phyloP scores from a whole-genome alignment of 2,329 filamentous ascomycete genomes.

The Pseudocercospora fijiensis region DNA sequence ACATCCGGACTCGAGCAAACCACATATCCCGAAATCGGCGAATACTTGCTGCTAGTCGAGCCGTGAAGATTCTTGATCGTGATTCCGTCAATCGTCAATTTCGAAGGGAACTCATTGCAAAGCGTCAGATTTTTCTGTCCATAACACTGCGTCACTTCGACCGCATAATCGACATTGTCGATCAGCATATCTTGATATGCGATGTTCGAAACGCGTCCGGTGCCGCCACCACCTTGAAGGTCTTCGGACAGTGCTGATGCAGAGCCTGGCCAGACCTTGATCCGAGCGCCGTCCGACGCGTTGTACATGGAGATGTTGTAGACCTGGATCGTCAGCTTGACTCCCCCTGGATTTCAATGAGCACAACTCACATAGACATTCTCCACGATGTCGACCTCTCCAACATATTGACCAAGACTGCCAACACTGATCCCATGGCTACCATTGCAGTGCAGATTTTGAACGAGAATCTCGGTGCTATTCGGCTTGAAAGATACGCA shows the following conservation, averaged over 20 bases:
- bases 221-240: slow-evolving; percentile 65
- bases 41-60: slow-evolving; percentile 50
- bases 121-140: slow-evolving; percentile 62
- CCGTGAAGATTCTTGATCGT: slow-evolving; percentile 58
- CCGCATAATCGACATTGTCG: slow-evolving; percentile 63
- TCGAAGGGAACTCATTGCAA: slow-evolving; percentile 59
- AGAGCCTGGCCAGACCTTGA: slow-evolving; percentile 70
- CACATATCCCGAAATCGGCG: slow-evolving; percentile 46
- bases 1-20: slow-evolving; percentile 49
- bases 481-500: slow-evolving; percentile 76
- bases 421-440: slow-evolving; percentile 74
- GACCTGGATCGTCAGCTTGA: slow-evolving; percentile 52
- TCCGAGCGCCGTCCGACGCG: slow-evolving; percentile 62
- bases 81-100: slow-evolving; percentile 56
- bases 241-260: slow-evolving; percentile 57
- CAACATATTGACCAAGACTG: slow-evolving; percentile 65
- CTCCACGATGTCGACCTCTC: slow-evolving; percentile 65
- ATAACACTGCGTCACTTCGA: slow-evolving; percentile 66
- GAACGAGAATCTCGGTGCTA: slow-evolving; percentile 65
- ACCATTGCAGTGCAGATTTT: slow-evolving; percentile 66
- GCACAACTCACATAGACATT: slow-evolving; percentile 58
- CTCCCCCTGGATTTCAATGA: slow-evolving; percentile 38
- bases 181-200: slow-evolving; percentile 64
- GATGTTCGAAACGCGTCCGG: slow-evolving; percentile 63
- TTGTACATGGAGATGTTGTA: slow-evolving; percentile 43